Conservation (phyloP, 768 basidiomycete genomes). For the Lactarius sanguifluus region DNA sequence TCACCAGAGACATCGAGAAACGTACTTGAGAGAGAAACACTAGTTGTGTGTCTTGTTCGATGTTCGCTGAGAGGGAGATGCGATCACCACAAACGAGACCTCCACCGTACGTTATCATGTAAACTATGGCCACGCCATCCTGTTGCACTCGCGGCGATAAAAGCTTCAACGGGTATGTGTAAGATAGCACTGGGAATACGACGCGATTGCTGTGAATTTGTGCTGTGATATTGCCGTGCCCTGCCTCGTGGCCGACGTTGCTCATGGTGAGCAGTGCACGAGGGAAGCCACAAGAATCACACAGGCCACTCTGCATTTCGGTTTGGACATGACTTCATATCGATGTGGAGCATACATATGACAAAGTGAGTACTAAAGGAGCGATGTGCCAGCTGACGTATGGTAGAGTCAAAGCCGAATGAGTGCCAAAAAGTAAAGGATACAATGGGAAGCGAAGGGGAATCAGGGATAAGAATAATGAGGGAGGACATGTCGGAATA, state of each 20-base stretch:
- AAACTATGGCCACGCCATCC: conserved; percentile 62
- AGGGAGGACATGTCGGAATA: background rate
- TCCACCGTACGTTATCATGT: conserved; percentile 86
- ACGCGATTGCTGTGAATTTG: conserved; percentile 53
- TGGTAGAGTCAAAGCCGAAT: conserved; percentile 16
- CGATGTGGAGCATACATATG: conserved; percentile 18
- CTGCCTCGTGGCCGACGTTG: conserved; percentile 34
- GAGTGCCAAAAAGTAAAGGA: conserved; percentile 9
- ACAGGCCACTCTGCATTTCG: background rate
- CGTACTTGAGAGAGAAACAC: conserved; percentile 82
- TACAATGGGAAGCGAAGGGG: conserved; percentile 13
- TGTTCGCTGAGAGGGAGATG: conserved; percentile 59
- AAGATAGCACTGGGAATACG: conserved; percentile 71
- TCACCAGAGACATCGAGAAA: background rate
- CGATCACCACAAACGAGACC: conserved; percentile 87
- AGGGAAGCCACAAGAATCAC: background rate
- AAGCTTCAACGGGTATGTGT: conserved; percentile 86
- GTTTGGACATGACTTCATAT: conserved; percentile 20
- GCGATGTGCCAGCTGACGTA: conserved; percentile 13
- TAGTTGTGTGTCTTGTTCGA: conserved; percentile 57
- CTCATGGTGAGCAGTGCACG: conserved; percentile 15
- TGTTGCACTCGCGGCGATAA: conserved; percentile 63
- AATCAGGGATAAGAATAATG: conserved; percentile 6
- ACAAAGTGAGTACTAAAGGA: conserved; percentile 26
- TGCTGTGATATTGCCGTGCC: conserved; percentile 59